Evolutionary conservation across 1,139 yeast genomes (phyloP).

Genomic region (Sugiyamaella castrensis): DNA sequence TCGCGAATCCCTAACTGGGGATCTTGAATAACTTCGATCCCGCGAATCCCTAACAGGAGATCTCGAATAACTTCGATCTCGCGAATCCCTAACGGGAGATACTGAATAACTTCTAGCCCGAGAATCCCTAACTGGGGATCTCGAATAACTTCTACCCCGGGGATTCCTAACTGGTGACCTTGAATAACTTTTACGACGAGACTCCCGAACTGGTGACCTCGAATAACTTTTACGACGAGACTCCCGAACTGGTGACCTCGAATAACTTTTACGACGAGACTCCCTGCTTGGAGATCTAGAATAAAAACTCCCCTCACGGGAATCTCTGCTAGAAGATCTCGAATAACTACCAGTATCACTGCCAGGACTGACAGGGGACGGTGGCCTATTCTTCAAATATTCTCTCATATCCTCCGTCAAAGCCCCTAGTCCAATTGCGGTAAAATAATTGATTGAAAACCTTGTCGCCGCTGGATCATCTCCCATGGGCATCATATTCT

Average conservation of each 20-base stretch:
- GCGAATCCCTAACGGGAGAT: not conserved
- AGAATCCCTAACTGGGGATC: not conserved
- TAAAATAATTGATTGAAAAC: slow-evolving; percentile 85
- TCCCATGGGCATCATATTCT: slow-evolving; percentile 44
- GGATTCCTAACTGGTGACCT: slow-evolving; percentile 17
- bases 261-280: not conserved
- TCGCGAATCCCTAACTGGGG: not conserved
- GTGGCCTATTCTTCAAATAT: slow-evolving; percentile 44
- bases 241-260: slow-evolving; percentile 1
- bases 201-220: not conserved
- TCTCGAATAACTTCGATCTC: slow-evolving; percentile 7
- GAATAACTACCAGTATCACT: too few relatives aligned
- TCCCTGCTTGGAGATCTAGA: not conserved
- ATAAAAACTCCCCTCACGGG: too few relatives aligned
- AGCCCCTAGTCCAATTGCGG: slow-evolving; percentile 86
- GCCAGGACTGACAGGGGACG: slow-evolving; percentile 13
- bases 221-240: slow-evolving; percentile 3
- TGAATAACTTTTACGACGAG: slow-evolving; percentile 6
- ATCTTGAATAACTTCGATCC: slow-evolving; percentile 14
- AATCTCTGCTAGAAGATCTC: too few relatives aligned
- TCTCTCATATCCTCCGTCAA: slow-evolving; percentile 81
- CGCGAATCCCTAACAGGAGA: slow-evolving; percentile 3
- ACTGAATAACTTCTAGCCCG: not conserved
- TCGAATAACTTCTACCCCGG: slow-evolving; percentile 24
- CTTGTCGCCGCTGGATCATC: slow-evolving; percentile 54